Conservation (phyloP, 306 rosid species). For the Ochetophila trinervis region DNA sequence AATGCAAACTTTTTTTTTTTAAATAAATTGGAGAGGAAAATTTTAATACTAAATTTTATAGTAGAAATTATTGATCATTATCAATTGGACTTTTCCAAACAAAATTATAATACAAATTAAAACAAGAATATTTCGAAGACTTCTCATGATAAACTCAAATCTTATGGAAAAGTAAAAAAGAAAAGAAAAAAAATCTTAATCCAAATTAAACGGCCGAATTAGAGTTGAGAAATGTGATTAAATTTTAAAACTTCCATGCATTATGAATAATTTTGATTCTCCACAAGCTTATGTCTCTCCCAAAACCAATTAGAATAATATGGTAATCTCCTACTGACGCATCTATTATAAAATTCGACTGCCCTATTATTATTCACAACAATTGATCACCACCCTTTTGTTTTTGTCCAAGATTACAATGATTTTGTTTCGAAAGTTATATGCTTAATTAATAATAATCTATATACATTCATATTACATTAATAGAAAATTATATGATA, state of each 20-base stretch:
- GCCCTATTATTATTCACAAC: background rate
- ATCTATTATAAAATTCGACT: background rate
- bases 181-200: constrained; percentile 4
- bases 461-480: no score
- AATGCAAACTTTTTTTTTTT: no score
- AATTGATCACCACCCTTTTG: background rate
- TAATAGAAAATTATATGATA: no score
- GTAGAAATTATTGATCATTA: no score
- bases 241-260: constrained; percentile 21
- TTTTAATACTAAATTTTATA: no score
- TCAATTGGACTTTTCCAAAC: no score
- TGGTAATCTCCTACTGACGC: background rate
- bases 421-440: background rate
- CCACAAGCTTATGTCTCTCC: constrained; percentile 38
- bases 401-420: background rate
- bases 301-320: background rate
- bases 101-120: background rate
- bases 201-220: constrained; percentile 32
- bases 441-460: background rate
- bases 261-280: constrained; percentile 38
- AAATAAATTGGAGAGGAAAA: no score
- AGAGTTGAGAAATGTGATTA: constrained; percentile 39
- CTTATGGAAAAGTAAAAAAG: constrained; percentile 27
- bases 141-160: constrained; percentile 6
- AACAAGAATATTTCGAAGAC: background rate